Percentiles rank a stretch among this genome's conserved stretches.
Conservation (phyloP, 202 grass and related monocot species). For the Hordeum pubiflorum region DNA sequence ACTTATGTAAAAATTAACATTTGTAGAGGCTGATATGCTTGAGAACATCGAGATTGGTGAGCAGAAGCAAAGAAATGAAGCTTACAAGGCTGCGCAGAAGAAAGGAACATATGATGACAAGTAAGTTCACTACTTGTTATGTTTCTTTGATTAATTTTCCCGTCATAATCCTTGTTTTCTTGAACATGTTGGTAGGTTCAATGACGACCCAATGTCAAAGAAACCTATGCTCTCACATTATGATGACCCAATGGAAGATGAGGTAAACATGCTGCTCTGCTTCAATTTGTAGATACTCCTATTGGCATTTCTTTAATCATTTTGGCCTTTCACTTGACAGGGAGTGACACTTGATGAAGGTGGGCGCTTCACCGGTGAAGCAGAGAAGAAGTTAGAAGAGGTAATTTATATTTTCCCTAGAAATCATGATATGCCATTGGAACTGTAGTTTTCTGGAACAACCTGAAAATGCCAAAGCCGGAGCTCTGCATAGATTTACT, state of each 20-base stretch:
- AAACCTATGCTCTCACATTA: slow-evolving; percentile 77
- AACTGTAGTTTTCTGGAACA: neutral
- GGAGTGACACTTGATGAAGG: slow-evolving; percentile 77
- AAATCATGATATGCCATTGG: neutral
- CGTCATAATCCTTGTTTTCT: slow-evolving; percentile 1
- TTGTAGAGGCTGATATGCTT: slow-evolving; percentile 75
- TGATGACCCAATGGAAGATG: slow-evolving; percentile 68
- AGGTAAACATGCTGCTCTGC: slow-evolving; percentile 40
- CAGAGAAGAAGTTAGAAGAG: slow-evolving; percentile 83
- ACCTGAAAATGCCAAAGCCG: neutral
- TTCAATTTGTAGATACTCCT: slow-evolving; percentile 20
- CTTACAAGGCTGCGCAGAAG: slow-evolving; percentile 71
- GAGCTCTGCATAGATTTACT: neutral
- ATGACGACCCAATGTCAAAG: slow-evolving; percentile 48
- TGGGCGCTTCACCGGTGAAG: slow-evolving; percentile 71
- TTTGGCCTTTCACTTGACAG: slow-evolving; percentile 34
- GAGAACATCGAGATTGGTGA: slow-evolving; percentile 94
- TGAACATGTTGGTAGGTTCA: slow-evolving; percentile 51
- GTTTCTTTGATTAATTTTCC: neutral
- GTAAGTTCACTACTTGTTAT: slow-evolving; percentile 29
- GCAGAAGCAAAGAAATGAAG: slow-evolving; percentile 71
- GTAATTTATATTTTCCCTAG: slow-evolving; percentile 24
- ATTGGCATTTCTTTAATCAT: slow-evolving; percentile 14
- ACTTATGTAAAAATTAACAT: slow-evolving; percentile 22
- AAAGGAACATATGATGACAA: slow-evolving; percentile 81